Conservation (phyloP, 768 basidiomycete genomes). For the Leucocoprinus leucothites region DNA sequence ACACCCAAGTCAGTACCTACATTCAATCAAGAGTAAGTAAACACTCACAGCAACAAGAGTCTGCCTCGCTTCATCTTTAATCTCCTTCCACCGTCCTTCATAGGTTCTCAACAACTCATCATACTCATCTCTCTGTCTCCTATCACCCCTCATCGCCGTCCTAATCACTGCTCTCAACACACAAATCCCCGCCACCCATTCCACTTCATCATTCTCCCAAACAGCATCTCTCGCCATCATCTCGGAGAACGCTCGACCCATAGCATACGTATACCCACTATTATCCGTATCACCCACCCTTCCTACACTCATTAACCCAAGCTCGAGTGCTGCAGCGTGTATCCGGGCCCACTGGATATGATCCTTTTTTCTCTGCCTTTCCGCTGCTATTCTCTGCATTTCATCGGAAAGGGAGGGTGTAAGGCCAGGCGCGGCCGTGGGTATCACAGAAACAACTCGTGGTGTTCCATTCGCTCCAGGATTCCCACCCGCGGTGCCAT, state of each 20-base stretch:
- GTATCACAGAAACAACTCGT: conserved; percentile 10
- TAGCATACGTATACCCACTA: conserved; percentile 40
- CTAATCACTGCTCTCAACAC: conserved; percentile 57
- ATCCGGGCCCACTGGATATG: conserved; percentile 67
- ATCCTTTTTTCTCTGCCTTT: conserved; percentile 59
- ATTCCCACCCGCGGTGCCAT: too few relatives aligned
- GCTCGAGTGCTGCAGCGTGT: conserved; percentile 61
- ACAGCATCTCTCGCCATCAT: conserved; percentile 63
- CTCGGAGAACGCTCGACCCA: conserved; percentile 49
- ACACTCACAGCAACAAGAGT: conserved; percentile 51
- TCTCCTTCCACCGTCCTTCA: conserved; percentile 69
- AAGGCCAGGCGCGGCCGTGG: conserved; percentile 17
- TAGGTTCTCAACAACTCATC: conserved; percentile 53
- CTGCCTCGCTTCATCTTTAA: conserved; percentile 64
- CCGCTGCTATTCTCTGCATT: conserved; percentile 59
- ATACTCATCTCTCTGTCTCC: conserved; percentile 48
- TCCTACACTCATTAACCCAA: conserved; percentile 47
- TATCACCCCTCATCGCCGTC: conserved; percentile 44
- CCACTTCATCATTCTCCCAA: conserved; percentile 65
- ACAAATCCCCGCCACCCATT: conserved; percentile 65
- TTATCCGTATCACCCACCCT: conserved; percentile 36
- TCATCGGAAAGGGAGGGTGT: conserved; percentile 48
- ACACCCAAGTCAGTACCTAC: not conserved
- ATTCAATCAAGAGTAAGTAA: conserved; percentile 1
- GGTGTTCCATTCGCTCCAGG: not conserved